Base-by-base conservation (phyloP, 2,329 filamentous ascomycete species). In the Colletotrichum phormii region DNA sequence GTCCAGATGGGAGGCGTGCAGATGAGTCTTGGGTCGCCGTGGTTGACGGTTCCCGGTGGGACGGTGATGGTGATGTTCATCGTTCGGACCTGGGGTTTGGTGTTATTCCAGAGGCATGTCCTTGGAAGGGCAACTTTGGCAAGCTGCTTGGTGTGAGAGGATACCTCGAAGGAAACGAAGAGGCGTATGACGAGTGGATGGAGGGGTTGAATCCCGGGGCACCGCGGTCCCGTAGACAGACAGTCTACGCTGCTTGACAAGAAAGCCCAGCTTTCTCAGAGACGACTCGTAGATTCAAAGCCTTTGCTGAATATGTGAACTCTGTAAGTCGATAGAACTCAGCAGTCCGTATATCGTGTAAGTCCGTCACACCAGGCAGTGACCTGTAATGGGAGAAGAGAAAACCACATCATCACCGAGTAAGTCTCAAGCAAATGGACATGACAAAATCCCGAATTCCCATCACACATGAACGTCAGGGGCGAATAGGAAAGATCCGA, bases 1-100 rank as follows among this genome's bases (percentile, higher is more conserved):
- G 46, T 53, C 75, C 74, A 75, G 15, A 63, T 60, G 0, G 77
- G 55, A 26, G 77, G 76, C 4, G 67, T 72, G 58, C 77, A 78
- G 8, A 77, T 70, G 33, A 78, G 67, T 57, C 75, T 55, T n/a
- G 75, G 71, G 62, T 77, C 63, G 24, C 72, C 72, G 42, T 74
- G 72, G 42, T 68, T 73, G 35, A 71, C 55, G 18, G 64, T 73
- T 13, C 70, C 70, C 15, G 33, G 26, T 1, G 69, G 70, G 4
- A 70, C 70, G n/a, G 59, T 51, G 22, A 74, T 63, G 22, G 68
- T 67, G 4, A 74, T n/a, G 68, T 74, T 72, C 67, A 71, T 71
- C 24, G 42, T 53, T 53, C 37, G 8, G 13, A 60, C n/a, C 4
- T n/a, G 11, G 22, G n/a, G 5, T 24, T n/a, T 62, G 11, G 5